These are phyloP conservation scores for Rhododendron williamsianum DNA, from an alignment of 148 eudicot species.

Conservation along the genomic window DNA sequence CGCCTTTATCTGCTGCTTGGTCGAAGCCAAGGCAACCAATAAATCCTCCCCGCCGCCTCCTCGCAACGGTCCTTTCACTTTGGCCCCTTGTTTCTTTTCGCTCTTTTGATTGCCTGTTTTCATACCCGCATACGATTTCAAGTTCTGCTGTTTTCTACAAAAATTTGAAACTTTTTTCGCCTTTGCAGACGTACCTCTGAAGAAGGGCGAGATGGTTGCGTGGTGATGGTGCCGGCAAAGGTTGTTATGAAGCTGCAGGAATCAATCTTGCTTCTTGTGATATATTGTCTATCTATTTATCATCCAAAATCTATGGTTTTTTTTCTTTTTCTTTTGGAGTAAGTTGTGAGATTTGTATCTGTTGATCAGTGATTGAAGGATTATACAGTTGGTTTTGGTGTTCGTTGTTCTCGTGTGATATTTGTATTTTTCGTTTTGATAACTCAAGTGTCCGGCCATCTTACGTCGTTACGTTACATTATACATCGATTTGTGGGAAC, in stretches of 20 bases:
- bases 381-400: neutral
- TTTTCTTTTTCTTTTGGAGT: neutral
- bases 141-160: too few species aligned
- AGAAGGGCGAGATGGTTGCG: neutral
- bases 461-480: too few species aligned
- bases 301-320: neutral
- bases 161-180: neutral
- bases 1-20: neutral
- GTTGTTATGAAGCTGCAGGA: neutral
- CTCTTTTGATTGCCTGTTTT: neutral
- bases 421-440: neutral
- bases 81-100: neutral
- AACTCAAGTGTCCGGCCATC: too few species aligned
- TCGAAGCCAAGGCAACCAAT: neutral
- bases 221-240: neutral
- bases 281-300: neutral
- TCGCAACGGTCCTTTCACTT: neutral
- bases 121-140: too few species aligned
- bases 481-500: too few species aligned
- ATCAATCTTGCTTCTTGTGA: neutral
- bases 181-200: neutral
- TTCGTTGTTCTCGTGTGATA: neutral
- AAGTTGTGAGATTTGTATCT: neutral
- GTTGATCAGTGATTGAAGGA: neutral
- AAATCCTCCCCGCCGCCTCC: neutral